These are phyloP conservation scores for Cyberlindnera misumaiensis DNA, from an alignment of 805 yeast genomes.

Conservation along the genomic window DNA sequence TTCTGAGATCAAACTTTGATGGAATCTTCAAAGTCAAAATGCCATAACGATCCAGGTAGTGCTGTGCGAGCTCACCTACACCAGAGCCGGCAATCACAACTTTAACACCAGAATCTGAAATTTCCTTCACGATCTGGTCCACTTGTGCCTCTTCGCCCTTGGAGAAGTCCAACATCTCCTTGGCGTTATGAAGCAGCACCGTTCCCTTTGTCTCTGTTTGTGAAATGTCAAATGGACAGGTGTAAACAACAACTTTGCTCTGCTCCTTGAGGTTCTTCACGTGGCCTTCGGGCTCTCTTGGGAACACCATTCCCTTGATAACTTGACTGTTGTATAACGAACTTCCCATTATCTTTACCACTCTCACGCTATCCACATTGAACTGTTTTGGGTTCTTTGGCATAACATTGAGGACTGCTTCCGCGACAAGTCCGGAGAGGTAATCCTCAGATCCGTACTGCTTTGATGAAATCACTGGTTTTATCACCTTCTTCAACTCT, in stretches of 20 bases:
- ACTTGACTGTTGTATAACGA: conserved; percentile 69
- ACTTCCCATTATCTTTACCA: conserved; percentile 95
- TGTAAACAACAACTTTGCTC: conserved; percentile 86
- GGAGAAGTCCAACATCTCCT: conserved; percentile 93
- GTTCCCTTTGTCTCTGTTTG: conserved; percentile 99
- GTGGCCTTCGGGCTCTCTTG: conserved; percentile 93
- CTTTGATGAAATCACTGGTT: conserved; percentile 87
- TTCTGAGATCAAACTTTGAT: conserved; percentile 88
- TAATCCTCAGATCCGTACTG: conserved; percentile 85
- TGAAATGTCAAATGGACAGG: conserved; percentile 91
- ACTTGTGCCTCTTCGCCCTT: conserved; percentile 95
- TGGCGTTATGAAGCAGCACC: conserved; percentile 88
- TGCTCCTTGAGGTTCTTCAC: conserved; percentile 53
- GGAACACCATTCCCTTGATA: conserved; percentile 96
- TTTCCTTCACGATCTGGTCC: conserved; percentile 76
- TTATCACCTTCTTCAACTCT: conserved; percentile 64
- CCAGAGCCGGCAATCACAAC: conserved; percentile 94
- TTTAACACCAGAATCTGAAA: conserved; percentile 75
- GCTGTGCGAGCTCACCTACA: conserved; percentile 88
- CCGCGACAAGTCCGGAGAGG: conserved; percentile 71
- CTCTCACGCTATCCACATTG: conserved; percentile 91
- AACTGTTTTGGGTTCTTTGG: conserved; percentile 61
- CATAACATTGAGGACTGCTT: conserved; percentile 73
- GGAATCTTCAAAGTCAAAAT: conserved; percentile 85
- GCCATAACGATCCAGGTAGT: conserved; percentile 81